phyloP scores from a whole-genome alignment of 371 early-diverging fungal genomes.

The Zancudomyces culisetae region DNA sequence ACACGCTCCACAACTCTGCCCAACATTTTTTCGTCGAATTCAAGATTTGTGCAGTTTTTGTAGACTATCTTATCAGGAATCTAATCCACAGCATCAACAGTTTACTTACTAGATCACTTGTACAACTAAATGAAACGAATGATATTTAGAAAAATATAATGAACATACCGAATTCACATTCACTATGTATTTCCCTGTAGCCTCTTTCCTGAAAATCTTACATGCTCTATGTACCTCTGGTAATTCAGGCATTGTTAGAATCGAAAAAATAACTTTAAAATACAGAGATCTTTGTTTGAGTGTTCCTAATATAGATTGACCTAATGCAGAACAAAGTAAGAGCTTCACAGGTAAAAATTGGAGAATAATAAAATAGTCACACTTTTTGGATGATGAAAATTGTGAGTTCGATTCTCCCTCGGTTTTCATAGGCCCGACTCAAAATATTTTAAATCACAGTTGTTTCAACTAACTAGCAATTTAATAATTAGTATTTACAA shows the following conservation, averaged over 20 bases:
- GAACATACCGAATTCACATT: background rate
- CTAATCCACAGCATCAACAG: background rate
- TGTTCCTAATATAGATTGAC: too few species aligned
- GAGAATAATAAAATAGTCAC: too few species aligned
- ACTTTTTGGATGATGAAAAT: too few species aligned
- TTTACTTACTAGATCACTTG: background rate
- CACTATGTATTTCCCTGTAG: background rate
- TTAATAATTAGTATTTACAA: too few species aligned
- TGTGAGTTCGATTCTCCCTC: too few species aligned
- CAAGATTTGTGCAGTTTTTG: background rate
- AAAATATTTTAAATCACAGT: too few species aligned
- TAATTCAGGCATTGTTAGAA: conserved; percentile 1
- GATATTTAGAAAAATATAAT: background rate
- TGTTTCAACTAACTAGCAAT: too few species aligned
- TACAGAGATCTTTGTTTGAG: too few species aligned
- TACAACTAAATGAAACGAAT: background rate
- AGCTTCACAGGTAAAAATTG: too few species aligned
- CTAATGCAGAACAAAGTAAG: too few species aligned
- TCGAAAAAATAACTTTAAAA: too few species aligned
- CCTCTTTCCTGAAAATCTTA: background rate
- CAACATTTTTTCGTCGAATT: background rate
- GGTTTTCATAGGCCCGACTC: too few species aligned
- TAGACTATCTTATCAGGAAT: background rate
- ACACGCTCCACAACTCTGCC: background rate
- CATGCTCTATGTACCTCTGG: background rate